A percentile compares a stretch with the other conserved stretches of the same genome.
Conservation (phyloP, 495 filamentous ascomycete genomes). For the Acidiella bohemica region DNA sequence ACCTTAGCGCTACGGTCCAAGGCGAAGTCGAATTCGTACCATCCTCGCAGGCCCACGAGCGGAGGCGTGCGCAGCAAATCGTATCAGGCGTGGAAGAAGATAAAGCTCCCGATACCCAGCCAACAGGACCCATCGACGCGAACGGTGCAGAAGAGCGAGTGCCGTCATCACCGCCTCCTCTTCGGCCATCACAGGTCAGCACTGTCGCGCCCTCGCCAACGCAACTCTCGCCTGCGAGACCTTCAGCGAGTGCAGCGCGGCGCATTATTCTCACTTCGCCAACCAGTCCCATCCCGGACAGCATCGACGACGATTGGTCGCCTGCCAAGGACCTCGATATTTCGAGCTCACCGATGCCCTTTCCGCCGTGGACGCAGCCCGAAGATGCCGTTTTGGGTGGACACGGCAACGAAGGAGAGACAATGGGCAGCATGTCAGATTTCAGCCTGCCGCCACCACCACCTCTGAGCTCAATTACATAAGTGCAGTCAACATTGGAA, state of each 20-base stretch:
- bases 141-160: background rate
- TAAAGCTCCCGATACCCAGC: background rate
- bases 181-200: conserved; percentile 7
- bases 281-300: background rate
- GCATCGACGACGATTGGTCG: background rate
- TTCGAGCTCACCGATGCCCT: conserved; percentile 3
- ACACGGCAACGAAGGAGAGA: background rate
- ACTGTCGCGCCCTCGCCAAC: conserved; percentile 8
- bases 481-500: no score
- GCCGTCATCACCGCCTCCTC: conserved; percentile 4
- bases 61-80: background rate
- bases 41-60: background rate
- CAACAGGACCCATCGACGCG: conserved; percentile 3
- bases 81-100: background rate
- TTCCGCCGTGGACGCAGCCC: conserved; percentile 12
- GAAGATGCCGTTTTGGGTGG: background rate
- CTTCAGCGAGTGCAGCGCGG: background rate
- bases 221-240: background rate
- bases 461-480: conserved; percentile 2
- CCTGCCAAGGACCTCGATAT: background rate
- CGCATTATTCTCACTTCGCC: background rate
- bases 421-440: background rate
- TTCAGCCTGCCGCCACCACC: conserved; percentile 7
- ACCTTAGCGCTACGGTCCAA: background rate
- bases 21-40: background rate